Base-by-base conservation (phyloP, 805 yeast species). In the Kuraishia capsulata region DNA sequence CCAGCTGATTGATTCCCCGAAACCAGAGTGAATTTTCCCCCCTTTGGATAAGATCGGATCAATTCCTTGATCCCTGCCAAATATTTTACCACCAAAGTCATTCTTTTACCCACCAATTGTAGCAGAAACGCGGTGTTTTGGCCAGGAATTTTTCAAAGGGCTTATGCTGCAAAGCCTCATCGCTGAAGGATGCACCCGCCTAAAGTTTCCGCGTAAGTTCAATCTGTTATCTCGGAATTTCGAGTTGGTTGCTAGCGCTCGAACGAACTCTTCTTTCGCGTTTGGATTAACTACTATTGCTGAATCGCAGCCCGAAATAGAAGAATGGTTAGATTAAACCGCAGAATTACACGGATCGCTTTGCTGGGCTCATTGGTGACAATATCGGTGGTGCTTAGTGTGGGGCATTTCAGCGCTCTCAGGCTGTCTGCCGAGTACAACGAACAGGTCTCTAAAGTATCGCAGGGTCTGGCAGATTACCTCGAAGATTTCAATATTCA, bases 1-100 rank as follows among this genome's bases (percentile, higher is more conserved):
- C 62, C 82, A 0, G 92, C 89, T 4, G 92, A 75, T 50, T 87
- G 92, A 52, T 88, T 88, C 1, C 97, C 97, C 0, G 81, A 63
- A 0, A 81, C 89, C 18, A 81, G 51, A 1, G 51, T 45, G 14
- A 51, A 5, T 25, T 30, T 36, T 26, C 30, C 17, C 14, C 42
- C 19, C 1, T 24, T 28, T 4, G 40, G 10, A 18, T 13, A 23
- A 17, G 23, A 40, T 42, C 44, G 41, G 32, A 18, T 29, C 40
- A 4, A 35, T 43, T 29, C 48, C 47, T 17, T 34, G 40, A 31
- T 42, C 36, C 37, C 23, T 39, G 5, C 30, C 24, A 35, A 33
- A 48, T 30, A 42, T n/a, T 28, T 13, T 4, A 37, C 25, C 11
- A 41, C n/a, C 20, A 29, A 28, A 13, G 14, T 24, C 11, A n/a